Evolutionary conservation across 2,329 filamentous ascomycete species (phyloP), one percentile per base, ranked within the genome.

Genomic region (Niveomyces coronatus): DNA sequence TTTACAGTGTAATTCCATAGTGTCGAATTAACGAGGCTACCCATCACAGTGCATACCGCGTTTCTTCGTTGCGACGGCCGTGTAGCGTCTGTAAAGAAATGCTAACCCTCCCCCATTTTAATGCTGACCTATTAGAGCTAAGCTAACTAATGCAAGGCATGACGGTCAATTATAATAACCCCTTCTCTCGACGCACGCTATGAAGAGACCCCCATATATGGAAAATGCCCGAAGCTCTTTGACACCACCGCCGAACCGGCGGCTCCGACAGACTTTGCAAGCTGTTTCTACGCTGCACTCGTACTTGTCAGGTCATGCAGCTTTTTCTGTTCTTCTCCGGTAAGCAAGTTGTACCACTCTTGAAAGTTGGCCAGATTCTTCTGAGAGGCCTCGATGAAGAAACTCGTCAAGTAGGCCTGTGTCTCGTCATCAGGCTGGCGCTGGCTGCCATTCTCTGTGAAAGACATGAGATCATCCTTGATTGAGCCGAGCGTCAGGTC

Each of bases 371-470:
- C 68, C 31, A 69, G 59, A 47, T 77, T 71, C 42, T 76, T 72
- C n/a, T 61, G 64, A 9, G 67, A 71, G 9, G 70, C 71, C 10
- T 58, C 54, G 34, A 79, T 57, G 63, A 95, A 95, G 63, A 94
- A 95, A 11, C 88, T 77, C 1, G 77, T 71, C 32, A 96, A 66
- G 57, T 86, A 94, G 4, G 73, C 75, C 56, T 94, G 85, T 7
- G 88, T 94, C 67, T 94, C 87, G 53, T 95, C 86, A 54, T 96
- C 89, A 23, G 80, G 75, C 52, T 82, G 76, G 37, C 87, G 76
- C 49, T 64, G 63, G 31, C 53, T 68, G 38, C 69, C 68, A 13
- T 70, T 69, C 31, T 79, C 79, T 17, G 76, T 73, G 51, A 75
- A 86, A 2, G 78, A 75, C 85, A 94, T 93, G 31, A 95, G 71